Base-by-base conservation (phyloP, 306 rosid species). In the Purshia tridentata region DNA sequence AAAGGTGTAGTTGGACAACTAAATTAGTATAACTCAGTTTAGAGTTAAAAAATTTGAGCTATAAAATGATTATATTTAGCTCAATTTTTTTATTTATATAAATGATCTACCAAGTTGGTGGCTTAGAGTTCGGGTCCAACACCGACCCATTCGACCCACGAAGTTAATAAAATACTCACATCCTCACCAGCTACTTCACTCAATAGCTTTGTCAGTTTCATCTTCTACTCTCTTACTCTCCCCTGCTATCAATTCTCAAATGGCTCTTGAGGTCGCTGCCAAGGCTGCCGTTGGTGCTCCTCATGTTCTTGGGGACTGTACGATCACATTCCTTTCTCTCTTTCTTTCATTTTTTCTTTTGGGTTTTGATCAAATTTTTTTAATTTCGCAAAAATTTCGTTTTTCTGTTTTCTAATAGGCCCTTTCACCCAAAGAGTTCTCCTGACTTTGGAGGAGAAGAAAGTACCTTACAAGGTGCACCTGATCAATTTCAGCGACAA, bases 371-470 rank as follows among this genome's bases (percentile, higher is more conserved):
- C 8, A 6, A 49, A 14, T 40, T 14, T 69, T 65, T 42, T 15
- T n/a, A 40, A 29, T 52, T 68, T 12, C 4, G 9, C 14, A 56
- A 53, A 15, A 57, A n/a, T 23, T 40, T 39, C n/a, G 44, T 4
- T 14, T 18, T 75, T 70, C 18, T 20, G 45, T 70, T 72, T 51
- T 12, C 73, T 20, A 8, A 13, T 11, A 93, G 96, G 98, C 76
- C 97, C 98, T 64, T 91, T 91, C 77, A 50, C 76, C 15, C 97
- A 94, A 56, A 91, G 96, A 87, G 99, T 72, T 3, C 85, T 85
- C 9, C 75, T 91, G 64, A 91, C 97, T 41, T 61, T 94, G 81
- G 97, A 91, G 82, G 99, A 89, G 89, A 94, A 94, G 91, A 86
- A 91, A 61, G 10, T 88, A 14, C 49, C 91, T 2, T 47, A 88